These are phyloP conservation scores for Pseudoneurospora amorphoporcata DNA, from an alignment of 495 filamentous ascomycete species.

Conservation along the genomic window DNA sequence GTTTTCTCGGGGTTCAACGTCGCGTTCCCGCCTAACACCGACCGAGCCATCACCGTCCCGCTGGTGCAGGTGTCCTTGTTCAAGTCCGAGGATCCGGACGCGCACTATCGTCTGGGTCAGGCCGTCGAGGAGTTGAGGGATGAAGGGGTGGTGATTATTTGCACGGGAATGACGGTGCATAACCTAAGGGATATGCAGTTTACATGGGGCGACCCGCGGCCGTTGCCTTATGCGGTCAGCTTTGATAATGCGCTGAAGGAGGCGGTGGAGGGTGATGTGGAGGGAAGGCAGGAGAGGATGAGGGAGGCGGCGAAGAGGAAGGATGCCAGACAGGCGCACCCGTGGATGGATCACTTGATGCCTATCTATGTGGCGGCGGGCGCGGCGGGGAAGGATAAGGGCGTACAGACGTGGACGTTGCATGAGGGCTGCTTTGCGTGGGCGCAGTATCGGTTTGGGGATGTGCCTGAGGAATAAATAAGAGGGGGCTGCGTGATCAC, in stretches of 20 bases:
- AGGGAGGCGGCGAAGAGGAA: conserved; percentile 45
- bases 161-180: conserved; percentile 81
- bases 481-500: background rate
- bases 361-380: conserved; percentile 68
- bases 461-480: conserved; percentile 23
- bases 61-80: conserved; percentile 76
- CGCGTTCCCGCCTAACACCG: conserved; percentile 59
- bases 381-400: conserved; percentile 53
- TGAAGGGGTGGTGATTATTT: conserved; percentile 62
- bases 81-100: conserved; percentile 53
- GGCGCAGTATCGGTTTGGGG: conserved; percentile 68
- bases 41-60: conserved; percentile 60
- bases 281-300: conserved; percentile 52
- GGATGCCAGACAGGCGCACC: conserved; percentile 70
- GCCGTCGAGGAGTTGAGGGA: conserved; percentile 59
- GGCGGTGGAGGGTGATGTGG: conserved; percentile 44
- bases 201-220: conserved; percentile 32
- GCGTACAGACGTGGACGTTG: conserved; percentile 53
- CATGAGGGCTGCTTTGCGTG: conserved; percentile 60
- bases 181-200: conserved; percentile 60
- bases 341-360: conserved; percentile 67
- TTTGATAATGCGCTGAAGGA: conserved; percentile 75
- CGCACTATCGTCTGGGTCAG: conserved; percentile 62
- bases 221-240: conserved; percentile 55
- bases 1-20: conserved; percentile 67